Evolutionary conservation across 352 stramenopile species (phyloP).

Genomic region (Globisporangium canariense): DNA sequence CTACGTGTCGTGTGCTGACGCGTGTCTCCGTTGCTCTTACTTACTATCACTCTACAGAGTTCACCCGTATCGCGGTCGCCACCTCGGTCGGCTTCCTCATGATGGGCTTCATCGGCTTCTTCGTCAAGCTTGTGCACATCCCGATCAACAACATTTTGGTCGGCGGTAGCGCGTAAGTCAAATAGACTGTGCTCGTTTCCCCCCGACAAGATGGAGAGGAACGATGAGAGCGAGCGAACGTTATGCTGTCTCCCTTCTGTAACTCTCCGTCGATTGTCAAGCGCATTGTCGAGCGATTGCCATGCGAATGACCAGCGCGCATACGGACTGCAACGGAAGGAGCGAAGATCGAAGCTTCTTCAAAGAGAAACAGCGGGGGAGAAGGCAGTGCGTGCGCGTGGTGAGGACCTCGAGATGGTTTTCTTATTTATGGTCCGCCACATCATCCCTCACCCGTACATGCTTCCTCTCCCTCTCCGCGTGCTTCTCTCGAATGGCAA

Average conservation of each 20-base stretch:
- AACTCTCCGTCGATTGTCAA: conserved; percentile 3
- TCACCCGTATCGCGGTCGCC: conserved; percentile 92
- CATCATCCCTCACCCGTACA: neutral
- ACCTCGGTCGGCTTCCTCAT: conserved; percentile 98
- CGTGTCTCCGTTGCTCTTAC: conserved; percentile 12
- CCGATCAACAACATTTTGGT: conserved; percentile 99
- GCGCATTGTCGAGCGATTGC: neutral
- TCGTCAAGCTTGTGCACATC: conserved; percentile 99
- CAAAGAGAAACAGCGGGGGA: neutral
- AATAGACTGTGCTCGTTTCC: neutral
- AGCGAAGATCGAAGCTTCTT: conserved; percentile 2
- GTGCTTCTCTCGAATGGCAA: conserved; percentile 2
- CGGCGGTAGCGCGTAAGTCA: conserved; percentile 75
- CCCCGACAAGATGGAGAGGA: neutral
- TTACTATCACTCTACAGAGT: conserved; percentile 66
- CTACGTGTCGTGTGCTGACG: neutral
- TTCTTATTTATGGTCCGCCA: conserved; percentile 19
- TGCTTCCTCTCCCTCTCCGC: neutral
- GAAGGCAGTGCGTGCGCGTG: neutral
- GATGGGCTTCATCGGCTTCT: conserved; percentile 99
- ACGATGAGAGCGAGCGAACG: neutral
- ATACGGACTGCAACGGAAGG: neutral
- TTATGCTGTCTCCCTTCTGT: neutral
- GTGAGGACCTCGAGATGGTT: conserved; percentile 12
- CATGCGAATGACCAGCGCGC: neutral